Conservation (phyloP, 73 alveolate genomes). For the Stentor roeselii region DNA sequence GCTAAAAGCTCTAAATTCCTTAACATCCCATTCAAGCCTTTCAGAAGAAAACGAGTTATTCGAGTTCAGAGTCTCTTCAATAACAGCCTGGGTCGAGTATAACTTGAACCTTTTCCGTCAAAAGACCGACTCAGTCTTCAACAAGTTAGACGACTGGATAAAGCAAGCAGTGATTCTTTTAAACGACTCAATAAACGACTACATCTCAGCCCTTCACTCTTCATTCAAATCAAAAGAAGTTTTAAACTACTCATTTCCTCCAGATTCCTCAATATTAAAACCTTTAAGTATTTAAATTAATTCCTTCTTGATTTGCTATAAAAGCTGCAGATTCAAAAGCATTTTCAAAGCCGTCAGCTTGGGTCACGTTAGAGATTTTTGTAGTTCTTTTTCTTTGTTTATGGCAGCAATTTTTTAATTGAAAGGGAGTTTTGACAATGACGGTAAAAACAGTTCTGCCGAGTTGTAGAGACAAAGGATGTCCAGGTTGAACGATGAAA, state of each 20-base stretch:
- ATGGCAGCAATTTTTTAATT: neutral
- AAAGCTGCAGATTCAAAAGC: too few species aligned
- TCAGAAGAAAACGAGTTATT: neutral
- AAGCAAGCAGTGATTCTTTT: neutral
- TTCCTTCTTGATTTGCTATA: too few species aligned
- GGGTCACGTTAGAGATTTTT: too few species aligned
- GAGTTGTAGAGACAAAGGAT: neutral
- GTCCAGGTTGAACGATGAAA: neutral
- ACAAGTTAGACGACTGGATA: constrained; percentile 7
- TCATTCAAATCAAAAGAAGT: too few species aligned
- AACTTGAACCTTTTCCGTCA: neutral
- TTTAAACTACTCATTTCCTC: neutral
- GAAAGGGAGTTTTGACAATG: neutral
- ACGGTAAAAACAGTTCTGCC: constrained; percentile 20
- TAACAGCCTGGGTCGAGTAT: neutral
- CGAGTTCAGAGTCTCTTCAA: neutral
- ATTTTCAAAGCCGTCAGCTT: too few species aligned
- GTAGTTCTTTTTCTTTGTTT: too few species aligned
- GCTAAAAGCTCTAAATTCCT: neutral
- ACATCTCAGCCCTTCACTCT: neutral
- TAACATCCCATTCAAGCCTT: neutral
- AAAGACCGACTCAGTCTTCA: neutral
- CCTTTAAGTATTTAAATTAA: too few species aligned
- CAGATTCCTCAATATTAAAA: too few species aligned
- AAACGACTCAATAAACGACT: neutral